phyloP scores from a whole-genome alignment of 1,139 yeast genomes.

The Yarrowia galli region DNA sequence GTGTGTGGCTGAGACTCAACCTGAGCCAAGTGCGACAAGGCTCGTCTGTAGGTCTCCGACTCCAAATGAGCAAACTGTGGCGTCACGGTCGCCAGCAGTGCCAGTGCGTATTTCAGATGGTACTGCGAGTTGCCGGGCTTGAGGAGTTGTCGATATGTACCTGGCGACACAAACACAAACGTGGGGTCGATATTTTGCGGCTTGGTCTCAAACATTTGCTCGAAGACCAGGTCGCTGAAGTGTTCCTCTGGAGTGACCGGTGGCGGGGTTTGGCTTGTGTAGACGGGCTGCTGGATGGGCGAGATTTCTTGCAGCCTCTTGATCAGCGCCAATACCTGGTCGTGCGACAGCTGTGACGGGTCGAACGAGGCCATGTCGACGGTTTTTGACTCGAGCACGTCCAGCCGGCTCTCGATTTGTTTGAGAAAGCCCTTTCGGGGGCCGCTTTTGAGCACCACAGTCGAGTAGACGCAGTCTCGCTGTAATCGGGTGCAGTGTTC shows the following conservation, averaged over 20 bases:
- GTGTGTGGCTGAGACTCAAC: conserved; percentile 17
- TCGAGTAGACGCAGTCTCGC: conserved; percentile 31
- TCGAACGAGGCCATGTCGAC: conserved; percentile 28
- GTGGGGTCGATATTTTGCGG: conserved; percentile 24
- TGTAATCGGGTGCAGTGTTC: conserved; percentile 39
- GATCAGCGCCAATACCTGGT: conserved; percentile 13
- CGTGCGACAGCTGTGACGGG: conserved; percentile 24
- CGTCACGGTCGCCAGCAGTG: conserved; percentile 14
- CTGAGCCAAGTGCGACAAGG: conserved; percentile 5
- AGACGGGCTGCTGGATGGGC: conserved; percentile 19
- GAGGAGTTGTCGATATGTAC: conserved; percentile 1
- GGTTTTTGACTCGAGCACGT: conserved; percentile 11
- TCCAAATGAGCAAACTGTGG: conserved; percentile 15
- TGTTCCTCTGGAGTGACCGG: conserved; percentile 20
- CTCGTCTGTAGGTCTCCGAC: conserved; percentile 4
- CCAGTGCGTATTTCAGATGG: conserved; percentile 24
- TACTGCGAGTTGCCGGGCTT: conserved; percentile 20
- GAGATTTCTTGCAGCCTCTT: conserved; percentile 5
- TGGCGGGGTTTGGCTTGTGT: conserved; percentile 5
- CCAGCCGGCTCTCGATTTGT: conserved; percentile 27
- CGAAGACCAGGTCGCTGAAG: conserved; percentile 1
- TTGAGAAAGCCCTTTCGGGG: conserved; percentile 27
- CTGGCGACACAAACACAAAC: conserved; percentile 29
- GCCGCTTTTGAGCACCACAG: conserved; percentile 23
- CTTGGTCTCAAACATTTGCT: conserved; percentile 17